Conservation (phyloP, 2,329 filamentous ascomycete species). For the Pseudogymnoascus sp. region DNA sequence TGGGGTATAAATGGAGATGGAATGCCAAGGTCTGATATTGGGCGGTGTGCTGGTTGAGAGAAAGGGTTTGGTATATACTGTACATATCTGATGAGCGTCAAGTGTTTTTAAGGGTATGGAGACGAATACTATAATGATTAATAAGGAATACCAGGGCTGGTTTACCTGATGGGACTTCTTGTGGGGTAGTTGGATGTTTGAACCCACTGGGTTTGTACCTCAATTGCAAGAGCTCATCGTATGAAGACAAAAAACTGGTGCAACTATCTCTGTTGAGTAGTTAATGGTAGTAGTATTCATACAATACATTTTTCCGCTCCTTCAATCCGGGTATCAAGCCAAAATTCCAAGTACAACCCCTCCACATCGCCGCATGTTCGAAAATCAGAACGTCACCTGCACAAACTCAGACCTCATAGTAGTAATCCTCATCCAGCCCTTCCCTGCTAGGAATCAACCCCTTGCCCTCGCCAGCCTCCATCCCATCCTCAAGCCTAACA, state of each 20-base stretch:
- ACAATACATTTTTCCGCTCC: constrained; percentile 3
- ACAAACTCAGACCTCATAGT: constrained; percentile 62
- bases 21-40: not conserved
- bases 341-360: constrained; percentile 11
- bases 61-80: not conserved
- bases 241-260: not conserved
- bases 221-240: not conserved
- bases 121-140: not conserved
- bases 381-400: not conserved
- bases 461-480: constrained; percentile 54
- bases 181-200: not conserved
- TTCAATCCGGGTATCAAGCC: constrained; percentile 8
- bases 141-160: not conserved
- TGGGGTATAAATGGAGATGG: constrained; percentile 8
- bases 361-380: not conserved
- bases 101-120: not conserved
- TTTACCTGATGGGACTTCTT: not conserved
- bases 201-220: not conserved
- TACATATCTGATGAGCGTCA: not conserved
- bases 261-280: not conserved
- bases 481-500: constrained; percentile 71
- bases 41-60: not conserved
- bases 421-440: constrained; percentile 87
- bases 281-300: not conserved
- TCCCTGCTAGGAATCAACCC: constrained; percentile 75